A percentile compares a stretch with the other conserved stretches of the same genome.
Evolutionary conservation across 805 yeast species (phyloP).

Genomic region (Metschnikowia cubensis): DNA sequence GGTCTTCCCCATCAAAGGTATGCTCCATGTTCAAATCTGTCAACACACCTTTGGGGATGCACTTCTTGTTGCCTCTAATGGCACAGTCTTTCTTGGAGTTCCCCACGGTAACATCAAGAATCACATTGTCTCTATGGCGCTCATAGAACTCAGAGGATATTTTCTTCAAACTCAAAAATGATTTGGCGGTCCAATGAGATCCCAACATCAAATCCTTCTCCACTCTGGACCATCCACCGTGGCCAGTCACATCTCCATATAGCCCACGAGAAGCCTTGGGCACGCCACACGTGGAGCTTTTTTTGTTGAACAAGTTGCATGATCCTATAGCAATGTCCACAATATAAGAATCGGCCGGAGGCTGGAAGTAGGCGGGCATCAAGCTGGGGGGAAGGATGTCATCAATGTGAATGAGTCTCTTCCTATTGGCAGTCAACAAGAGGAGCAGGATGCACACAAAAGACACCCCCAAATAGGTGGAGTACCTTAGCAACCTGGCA

Average conservation of each 20-base stretch:
- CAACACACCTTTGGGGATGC: conserved; percentile 28
- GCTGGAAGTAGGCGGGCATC: conserved; percentile 41
- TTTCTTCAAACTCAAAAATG: conserved; percentile 35
- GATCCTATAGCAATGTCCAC: conserved; percentile 40
- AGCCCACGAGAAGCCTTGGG: conserved; percentile 12
- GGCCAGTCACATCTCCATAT: conserved; percentile 14
- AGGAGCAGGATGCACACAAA: conserved; percentile 20
- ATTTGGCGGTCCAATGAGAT: conserved; percentile 39
- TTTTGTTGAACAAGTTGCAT: conserved; percentile 22
- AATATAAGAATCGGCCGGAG: conserved; percentile 34
- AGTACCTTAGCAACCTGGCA: conserved; percentile 27
- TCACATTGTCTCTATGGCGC: conserved; percentile 24
- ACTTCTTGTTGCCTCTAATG: conserved; percentile 35
- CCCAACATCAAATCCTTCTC: conserved; percentile 48
- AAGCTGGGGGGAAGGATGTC: conserved; percentile 11
- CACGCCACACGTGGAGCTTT: conserved; percentile 11
- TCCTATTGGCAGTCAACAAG: conserved; percentile 37
- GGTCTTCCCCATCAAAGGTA: conserved; percentile 27
- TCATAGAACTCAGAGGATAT: conserved; percentile 21
- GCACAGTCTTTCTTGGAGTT: conserved; percentile 28
- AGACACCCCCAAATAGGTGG: conserved; percentile 18
- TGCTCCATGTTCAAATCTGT: conserved; percentile 25
- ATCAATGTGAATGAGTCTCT: conserved; percentile 30
- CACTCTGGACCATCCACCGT: conserved; percentile 38
- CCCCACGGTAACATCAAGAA: conserved; percentile 40